Base-by-base conservation (phyloP, 129 eudicot species). In the Kitagawia praeruptora region DNA sequence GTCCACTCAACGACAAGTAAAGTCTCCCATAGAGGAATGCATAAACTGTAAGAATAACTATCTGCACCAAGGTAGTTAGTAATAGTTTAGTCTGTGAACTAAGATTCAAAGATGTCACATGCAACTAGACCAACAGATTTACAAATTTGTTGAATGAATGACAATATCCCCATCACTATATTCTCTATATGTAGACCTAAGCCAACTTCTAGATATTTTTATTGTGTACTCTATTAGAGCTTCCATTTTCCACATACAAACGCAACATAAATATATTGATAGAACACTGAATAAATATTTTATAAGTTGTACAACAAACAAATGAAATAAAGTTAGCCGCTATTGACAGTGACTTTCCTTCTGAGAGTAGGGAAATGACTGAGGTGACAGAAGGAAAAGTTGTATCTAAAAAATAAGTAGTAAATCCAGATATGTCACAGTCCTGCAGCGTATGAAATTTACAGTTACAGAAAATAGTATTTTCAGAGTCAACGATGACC, bases 1-100 rank as follows among this genome's bases (percentile, higher is more conserved):
- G 71, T 76, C 99, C 99, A 83, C 99, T 96, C 82, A 96, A 72
- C 23, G 88, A 75, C 31, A 96, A 91, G 86, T 96, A 96, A 28
- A 96, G 86, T 75, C 86, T 90, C 51, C 99, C 99, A 44, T 96
- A 96, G 71, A 96, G 80, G 90, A 48, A 96, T 41, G 92, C 98
- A 47, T 96, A 96, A 61, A 91, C 98, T 53, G 93, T 90, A 66
- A 96, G 89, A 77, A 89, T 93, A 79, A 90, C 95, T 83, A 90
- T 82, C 99, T 95, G 96, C 87, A 85, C 53, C 71, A 51, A 48
- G 78, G 69, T 71, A 81, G 77, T 48, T 75, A 80, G 41, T 70
- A 11, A 31, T 74, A 19, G 2, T 14, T 13, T 73, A 13, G 40
- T 31, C 73, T 27, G 40, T 10, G 7, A 14, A 19, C 3, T 1